Base-by-base conservation (phyloP, 2,329 filamentous ascomycete species). In the Dothidotthia symphoricarpi region DNA sequence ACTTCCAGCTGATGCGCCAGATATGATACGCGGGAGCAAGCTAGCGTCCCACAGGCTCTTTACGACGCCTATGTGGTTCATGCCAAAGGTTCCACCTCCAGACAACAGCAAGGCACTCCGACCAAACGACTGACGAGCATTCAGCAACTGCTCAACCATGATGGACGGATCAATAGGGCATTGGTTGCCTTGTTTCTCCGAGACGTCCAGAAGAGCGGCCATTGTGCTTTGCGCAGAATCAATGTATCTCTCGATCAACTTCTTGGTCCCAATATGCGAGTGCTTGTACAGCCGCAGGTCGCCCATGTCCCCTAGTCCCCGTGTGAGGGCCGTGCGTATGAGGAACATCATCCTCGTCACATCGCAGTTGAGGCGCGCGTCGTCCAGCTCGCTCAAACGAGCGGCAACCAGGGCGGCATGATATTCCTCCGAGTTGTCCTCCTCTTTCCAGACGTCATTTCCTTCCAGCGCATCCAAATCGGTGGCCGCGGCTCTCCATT, bases 61-160 rank as follows among this genome's bases (percentile, higher is more conserved):
- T 37, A 94, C 71, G 3, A 95, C 88, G 1, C 89, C 89, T 37
- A 95, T 85, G 62, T 95, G 89, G 43, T 86, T 86, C 86, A 95
- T 94, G 27, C 89, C 89, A 68, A 94, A 88, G 1, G 89, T 93
- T 1, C 85, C 88, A 2, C 89, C 89, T 6, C 89, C 89, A 4
- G 88, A 94, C 8, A 95, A 72, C 8, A 94, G 73, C 34, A 95
- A 70, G 0, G 88, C 89, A 47, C 84, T 93, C 45, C 88, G 78
- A n/a, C 88, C 88, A 58, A 89, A 94, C 24, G 86, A 85, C 58
- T 90, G 86, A 26, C 87, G 79, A 1, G 86, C 79, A 38, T 80
- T 78, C 30, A 90, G 67, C 47, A 93, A 74, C 39, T 82, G 80
- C 37, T 90, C 84, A 5, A 89, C 72, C 4, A 83, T 73, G 38